A percentile compares a stretch with the other conserved stretches of the same genome.
These are phyloP conservation scores for Cyathus striatus DNA, from an alignment of 768 basidiomycete species.

Conservation along the genomic window DNA sequence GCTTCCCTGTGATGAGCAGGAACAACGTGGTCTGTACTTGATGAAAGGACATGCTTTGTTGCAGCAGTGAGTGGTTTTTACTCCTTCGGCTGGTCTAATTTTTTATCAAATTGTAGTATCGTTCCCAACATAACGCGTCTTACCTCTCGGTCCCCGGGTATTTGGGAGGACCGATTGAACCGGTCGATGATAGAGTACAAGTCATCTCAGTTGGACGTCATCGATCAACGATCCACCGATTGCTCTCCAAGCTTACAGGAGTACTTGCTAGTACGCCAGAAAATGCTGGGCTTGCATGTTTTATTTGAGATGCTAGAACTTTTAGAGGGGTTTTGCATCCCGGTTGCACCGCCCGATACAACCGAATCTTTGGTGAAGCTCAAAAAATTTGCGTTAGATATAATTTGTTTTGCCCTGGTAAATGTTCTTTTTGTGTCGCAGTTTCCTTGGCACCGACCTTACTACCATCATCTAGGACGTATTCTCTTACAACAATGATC, in stretches of 20 bases:
- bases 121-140: constrained; percentile 29
- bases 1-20: neutral
- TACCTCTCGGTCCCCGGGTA: constrained; percentile 21
- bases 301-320: neutral
- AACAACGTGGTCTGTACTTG: constrained; percentile 9
- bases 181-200: constrained; percentile 27
- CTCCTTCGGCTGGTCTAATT: constrained; percentile 5
- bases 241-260: constrained; percentile 36
- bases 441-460: too few relatives aligned
- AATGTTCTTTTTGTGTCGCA: neutral
- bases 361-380: neutral
- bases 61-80: constrained; percentile 23
- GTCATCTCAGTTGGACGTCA: constrained; percentile 24
- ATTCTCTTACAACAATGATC: constrained; percentile 46
- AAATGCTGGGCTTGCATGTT: constrained; percentile 18
- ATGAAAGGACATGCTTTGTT: constrained; percentile 25
- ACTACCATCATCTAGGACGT: constrained; percentile 46
- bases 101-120: constrained; percentile 26
- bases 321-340: neutral
- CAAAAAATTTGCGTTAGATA: neutral
- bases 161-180: constrained; percentile 39
- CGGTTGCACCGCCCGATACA: neutral
- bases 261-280: constrained; percentile 41
- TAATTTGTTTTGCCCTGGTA: neutral
- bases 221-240: constrained; percentile 16